Conservation (phyloP, 2,329 filamentous ascomycete genomes). For the Diaporthe vexans region DNA sequence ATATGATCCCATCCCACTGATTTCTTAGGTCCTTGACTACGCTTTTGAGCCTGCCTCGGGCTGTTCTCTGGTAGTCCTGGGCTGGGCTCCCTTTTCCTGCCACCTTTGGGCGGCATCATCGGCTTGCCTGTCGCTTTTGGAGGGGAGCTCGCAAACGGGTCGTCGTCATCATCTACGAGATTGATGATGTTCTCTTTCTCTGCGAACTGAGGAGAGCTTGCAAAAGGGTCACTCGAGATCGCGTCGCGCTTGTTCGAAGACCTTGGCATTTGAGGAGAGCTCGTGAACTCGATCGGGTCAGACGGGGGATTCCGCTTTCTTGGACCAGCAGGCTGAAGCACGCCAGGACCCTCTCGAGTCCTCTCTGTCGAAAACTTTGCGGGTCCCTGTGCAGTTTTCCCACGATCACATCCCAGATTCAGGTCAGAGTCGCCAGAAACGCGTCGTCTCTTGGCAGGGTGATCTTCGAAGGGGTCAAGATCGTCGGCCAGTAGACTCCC, state of each 20-base stretch:
- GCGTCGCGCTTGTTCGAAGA: conserved; percentile 23
- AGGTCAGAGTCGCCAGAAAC: conserved; percentile 42
- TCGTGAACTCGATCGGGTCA: conserved; percentile 55
- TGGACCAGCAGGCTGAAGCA: conserved; percentile 37
- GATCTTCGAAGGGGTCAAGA: conserved; percentile 39
- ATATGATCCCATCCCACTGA: conserved; percentile 63
- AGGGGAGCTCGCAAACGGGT: conserved; percentile 47
- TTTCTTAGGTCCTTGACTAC: conserved; percentile 43
- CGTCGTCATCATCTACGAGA: conserved; percentile 29
- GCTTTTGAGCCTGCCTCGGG: conserved; percentile 39
- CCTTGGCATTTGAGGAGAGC: conserved; percentile 47
- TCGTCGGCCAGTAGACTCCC: conserved; percentile 52
- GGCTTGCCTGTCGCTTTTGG: conserved; percentile 36
- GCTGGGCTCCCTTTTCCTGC: conserved; percentile 42
- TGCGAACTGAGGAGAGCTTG: conserved; percentile 29
- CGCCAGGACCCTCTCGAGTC: conserved; percentile 5
- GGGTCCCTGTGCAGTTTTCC: not conserved
- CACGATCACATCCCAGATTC: not conserved
- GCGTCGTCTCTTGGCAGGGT: conserved; percentile 50
- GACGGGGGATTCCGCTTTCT: conserved; percentile 42
- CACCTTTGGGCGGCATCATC: conserved; percentile 19
- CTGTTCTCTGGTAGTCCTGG: conserved; percentile 45
- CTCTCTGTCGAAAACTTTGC: not conserved
- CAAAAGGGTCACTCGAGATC: conserved; percentile 36
- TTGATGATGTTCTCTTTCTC: conserved; percentile 38